phyloP scores from a whole-genome alignment of 441 rosid genomes.

The Sinapis alba region DNA sequence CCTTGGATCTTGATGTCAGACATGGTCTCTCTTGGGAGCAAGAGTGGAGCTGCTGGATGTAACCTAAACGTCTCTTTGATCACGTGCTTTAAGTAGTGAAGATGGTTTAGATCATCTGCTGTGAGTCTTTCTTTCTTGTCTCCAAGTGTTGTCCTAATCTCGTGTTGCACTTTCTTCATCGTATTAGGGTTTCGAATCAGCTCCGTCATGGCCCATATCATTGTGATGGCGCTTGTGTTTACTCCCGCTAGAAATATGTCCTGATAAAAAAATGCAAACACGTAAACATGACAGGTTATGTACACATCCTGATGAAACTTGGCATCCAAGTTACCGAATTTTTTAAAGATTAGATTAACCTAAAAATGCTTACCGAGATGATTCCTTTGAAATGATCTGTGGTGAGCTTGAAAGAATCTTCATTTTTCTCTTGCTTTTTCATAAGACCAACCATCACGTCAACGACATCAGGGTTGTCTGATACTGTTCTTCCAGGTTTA shows the following conservation, averaged over 20 bases:
- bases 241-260: slow-evolving; percentile 58
- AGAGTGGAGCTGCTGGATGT: slow-evolving; percentile 56
- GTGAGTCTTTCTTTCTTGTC: slow-evolving; percentile 47
- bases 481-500: slow-evolving; percentile 35
- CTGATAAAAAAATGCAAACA: slow-evolving; percentile 21
- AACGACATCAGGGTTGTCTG: slow-evolving; percentile 47
- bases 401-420: slow-evolving; percentile 34
- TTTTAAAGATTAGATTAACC: too few species aligned
- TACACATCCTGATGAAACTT: too few species aligned
- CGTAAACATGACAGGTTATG: too few species aligned
- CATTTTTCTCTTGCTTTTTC: slow-evolving; percentile 40
- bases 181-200: slow-evolving; percentile 44
- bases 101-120: slow-evolving; percentile 43
- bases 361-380: slow-evolving; percentile 45
- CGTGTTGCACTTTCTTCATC: slow-evolving; percentile 51
- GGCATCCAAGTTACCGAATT: too few species aligned
- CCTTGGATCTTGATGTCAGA: slow-evolving; percentile 39
- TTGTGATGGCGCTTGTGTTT: slow-evolving; percentile 50
- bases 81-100: slow-evolving; percentile 47
- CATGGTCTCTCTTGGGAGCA: slow-evolving; percentile 48
- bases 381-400: slow-evolving; percentile 50
- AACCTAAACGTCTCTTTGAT: slow-evolving; percentile 55
- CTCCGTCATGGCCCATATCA: slow-evolving; percentile 55
- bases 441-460: slow-evolving; percentile 52
- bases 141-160: slow-evolving; percentile 44